Evolutionary conservation across 148 eudicot genomes (phyloP).

Genomic region (Rhododendron griersonianum): DNA sequence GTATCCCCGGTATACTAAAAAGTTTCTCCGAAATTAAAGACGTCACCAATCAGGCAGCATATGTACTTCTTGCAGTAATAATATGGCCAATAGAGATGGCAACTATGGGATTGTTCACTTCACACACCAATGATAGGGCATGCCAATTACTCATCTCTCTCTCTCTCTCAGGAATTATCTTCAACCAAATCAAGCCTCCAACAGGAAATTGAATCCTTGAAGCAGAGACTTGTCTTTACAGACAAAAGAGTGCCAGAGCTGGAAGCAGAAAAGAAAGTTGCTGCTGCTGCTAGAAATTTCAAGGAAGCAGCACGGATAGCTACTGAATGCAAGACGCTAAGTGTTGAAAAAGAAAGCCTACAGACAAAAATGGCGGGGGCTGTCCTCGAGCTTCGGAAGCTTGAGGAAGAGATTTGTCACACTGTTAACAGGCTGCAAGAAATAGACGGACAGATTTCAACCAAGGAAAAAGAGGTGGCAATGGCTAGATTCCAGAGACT

Average conservation of each 20-base stretch:
- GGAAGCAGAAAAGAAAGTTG: slow-evolving; percentile 81
- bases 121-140: not conserved
- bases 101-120: not conserved
- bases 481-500: slow-evolving; percentile 59
- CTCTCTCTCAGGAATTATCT: slow-evolving; percentile 47
- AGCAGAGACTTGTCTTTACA: slow-evolving; percentile 57
- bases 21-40: not conserved
- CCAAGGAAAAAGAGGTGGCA: slow-evolving; percentile 56
- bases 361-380: slow-evolving; percentile 37
- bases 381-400: slow-evolving; percentile 27
- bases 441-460: slow-evolving; percentile 43
- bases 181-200: slow-evolving; percentile 57
- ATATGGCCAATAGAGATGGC: not conserved
- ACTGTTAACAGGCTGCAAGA: slow-evolving; percentile 42
- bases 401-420: slow-evolving; percentile 43
- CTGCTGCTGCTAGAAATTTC: slow-evolving; percentile 70
- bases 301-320: slow-evolving; percentile 80
- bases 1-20: no score
- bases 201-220: slow-evolving; percentile 50
- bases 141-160: not conserved
- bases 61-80: not conserved
- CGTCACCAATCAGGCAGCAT: not conserved
- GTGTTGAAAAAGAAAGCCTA: slow-evolving; percentile 47
- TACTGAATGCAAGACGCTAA: slow-evolving; percentile 56
- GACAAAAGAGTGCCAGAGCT: slow-evolving; percentile 74